Evolutionary conservation across 192 early-diverging fungal species (phyloP), one percentile per base, ranked within the genome.

Genomic region (Mortierella claussenii): DNA sequence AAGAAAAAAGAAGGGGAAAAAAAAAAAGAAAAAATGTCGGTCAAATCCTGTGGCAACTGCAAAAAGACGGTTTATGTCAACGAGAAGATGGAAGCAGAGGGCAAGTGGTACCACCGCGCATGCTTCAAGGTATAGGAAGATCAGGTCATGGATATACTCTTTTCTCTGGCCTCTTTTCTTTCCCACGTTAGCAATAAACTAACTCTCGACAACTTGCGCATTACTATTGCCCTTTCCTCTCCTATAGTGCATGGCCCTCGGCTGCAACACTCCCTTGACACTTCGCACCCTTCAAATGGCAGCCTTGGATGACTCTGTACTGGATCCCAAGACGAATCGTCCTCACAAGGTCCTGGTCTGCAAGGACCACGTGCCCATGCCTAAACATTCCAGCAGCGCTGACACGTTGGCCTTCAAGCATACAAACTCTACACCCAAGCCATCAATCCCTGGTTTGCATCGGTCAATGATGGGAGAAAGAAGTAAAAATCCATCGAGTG

Each of bases 61-160:
- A 67, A 61, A 20, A 76, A 76, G 58, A 76, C 73, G 1, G 73
- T 76, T 4, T 76, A 76, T 30, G 43, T 76, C 45, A 76, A 66
- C 26, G 73, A 76, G 36, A 76, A 67, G 53, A 62, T 76, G n/a
- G 65, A 60, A 13, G 73, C 55, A 6, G 73, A 67, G 21, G 64
- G 73, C 9, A 50, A 56, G 9, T 76, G 73, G 73, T 76, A 76
- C 27, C 73, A 76, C 32, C 64, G 65, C 1, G 52, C 56, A 4
- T 76, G 73, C 52, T 76, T 76, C 65, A 76, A 67, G 73, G 73
- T 76, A 65, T 15, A 28, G 2, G 18, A 47, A 9, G 11, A 3
- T 45, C n/a, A n/a, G n/a, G n/a, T n/a, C n/a, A n/a, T n/a, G n/a
- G n/a, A n/a, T n/a, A n/a, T n/a, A n/a, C n/a, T n/a, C n/a, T n/a